Percentiles rank a stretch among this genome's conserved stretches.
Conservation (phyloP, 768 basidiomycete genomes). For the Termitomyces sp. region DNA sequence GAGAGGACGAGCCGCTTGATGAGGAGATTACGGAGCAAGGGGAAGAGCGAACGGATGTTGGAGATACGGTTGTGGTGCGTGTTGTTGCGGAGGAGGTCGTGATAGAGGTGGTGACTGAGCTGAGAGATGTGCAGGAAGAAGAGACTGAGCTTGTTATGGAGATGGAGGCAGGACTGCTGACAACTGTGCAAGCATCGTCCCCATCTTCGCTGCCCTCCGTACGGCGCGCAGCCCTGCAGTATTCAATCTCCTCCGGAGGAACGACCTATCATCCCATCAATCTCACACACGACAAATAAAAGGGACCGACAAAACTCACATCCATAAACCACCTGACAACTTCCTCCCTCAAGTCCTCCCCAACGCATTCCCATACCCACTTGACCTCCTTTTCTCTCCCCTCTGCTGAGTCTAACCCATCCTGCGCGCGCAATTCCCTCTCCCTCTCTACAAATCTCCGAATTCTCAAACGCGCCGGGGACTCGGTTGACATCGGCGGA, state of each 20-base stretch:
- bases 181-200: neutral
- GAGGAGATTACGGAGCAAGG: neutral
- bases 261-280: neutral
- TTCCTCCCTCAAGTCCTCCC: neutral
- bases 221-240: no score
- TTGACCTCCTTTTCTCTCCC: neutral
- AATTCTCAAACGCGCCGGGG: neutral
- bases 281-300: neutral
- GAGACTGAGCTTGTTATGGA: neutral
- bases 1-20: slow-evolving; percentile 1
- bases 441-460: neutral
- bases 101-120: neutral
- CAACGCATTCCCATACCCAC: slow-evolving; percentile 2
- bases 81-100: neutral
- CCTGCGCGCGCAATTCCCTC: neutral
- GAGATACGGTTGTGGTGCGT: neutral
- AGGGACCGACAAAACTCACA: neutral
- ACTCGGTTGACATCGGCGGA: neutral
- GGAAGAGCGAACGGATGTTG: neutral
- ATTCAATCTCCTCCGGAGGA: neutral
- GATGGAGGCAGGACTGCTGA: neutral
- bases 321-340: slow-evolving; percentile 1
- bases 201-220: neutral
- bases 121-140: neutral
- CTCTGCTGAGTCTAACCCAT: neutral